A percentile compares a stretch with the other conserved stretches of the same genome.
These are phyloP conservation scores for Taphrina wiesneri DNA, from an alignment of 1,139 yeast genomes.

Conservation along the genomic window DNA sequence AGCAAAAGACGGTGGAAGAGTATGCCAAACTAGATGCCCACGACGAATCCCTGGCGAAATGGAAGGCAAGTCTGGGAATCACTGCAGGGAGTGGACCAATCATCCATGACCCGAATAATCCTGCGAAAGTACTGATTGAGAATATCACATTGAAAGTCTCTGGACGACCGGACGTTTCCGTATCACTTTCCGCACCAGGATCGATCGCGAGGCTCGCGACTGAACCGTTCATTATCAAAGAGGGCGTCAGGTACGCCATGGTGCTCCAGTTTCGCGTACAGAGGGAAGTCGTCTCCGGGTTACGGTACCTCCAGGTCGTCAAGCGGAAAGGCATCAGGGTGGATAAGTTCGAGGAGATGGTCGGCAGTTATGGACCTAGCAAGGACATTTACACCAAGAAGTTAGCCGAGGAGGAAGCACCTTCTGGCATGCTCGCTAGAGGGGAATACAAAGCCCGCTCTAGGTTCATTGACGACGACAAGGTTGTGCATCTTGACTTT, in stretches of 20 bases:
- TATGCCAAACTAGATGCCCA: slow-evolving; percentile 77
- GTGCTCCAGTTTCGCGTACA: slow-evolving; percentile 79
- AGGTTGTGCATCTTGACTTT: slow-evolving; percentile 66
- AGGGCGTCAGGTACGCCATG: slow-evolving; percentile 71
- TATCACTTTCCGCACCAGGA: slow-evolving; percentile 26
- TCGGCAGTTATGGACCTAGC: slow-evolving; percentile 63
- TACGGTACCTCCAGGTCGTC: slow-evolving; percentile 79
- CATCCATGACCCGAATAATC: slow-evolving; percentile 51
- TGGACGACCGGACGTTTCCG: slow-evolving; percentile 34
- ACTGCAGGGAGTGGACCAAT: slow-evolving; percentile 50
- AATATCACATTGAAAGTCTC: slow-evolving; percentile 51
- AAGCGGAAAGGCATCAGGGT: slow-evolving; percentile 86
- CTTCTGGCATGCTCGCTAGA: slow-evolving; percentile 83
- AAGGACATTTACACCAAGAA: slow-evolving; percentile 59
- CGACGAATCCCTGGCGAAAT: slow-evolving; percentile 85
- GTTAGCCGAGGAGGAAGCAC: slow-evolving; percentile 76
- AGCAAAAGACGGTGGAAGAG: slow-evolving; percentile 82
- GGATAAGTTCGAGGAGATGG: slow-evolving; percentile 81
- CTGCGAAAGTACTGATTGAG: slow-evolving; percentile 61
- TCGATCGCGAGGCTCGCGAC: slow-evolving; percentile 50
- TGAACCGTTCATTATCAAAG: slow-evolving; percentile 72
- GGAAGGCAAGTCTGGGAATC: slow-evolving; percentile 89
- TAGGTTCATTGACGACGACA: slow-evolving; percentile 86
- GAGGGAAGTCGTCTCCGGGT: slow-evolving; percentile 87
- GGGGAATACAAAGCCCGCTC: slow-evolving; percentile 81